These are phyloP conservation scores for Leptodermis oblonga DNA, from an alignment of 257 asterid species.

Conservation along the genomic window DNA sequence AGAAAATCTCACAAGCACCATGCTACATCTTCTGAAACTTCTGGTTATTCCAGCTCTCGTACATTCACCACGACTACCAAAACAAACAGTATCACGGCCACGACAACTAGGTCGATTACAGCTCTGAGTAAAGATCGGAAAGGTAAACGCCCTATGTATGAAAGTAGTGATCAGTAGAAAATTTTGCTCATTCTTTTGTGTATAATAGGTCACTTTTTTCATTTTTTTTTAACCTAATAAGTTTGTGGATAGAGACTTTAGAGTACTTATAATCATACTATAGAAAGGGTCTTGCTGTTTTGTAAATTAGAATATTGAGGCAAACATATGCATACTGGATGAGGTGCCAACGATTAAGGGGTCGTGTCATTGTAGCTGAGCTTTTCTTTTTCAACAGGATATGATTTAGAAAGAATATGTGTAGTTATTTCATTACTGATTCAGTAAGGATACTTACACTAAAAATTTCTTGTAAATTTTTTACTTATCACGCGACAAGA, in stretches of 20 bases:
- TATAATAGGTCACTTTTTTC: background rate
- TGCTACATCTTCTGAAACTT: conserved; percentile 37
- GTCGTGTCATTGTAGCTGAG: background rate
- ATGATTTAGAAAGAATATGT: background rate
- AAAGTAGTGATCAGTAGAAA: conserved; percentile 24
- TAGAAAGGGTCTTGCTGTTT: background rate
- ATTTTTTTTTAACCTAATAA: conserved; percentile 8
- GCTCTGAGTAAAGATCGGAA: conserved; percentile 35
- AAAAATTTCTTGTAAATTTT: too few species aligned
- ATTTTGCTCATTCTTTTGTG: conserved; percentile 23
- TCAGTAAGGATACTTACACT: too few species aligned
- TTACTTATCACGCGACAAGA: too few species aligned
- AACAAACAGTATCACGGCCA: conserved; percentile 38
- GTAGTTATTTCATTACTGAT: background rate
- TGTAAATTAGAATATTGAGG: background rate
- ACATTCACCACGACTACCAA: conserved; percentile 41
- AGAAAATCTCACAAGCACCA: conserved; percentile 34
- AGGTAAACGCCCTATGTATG: conserved; percentile 49
- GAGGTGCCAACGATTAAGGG: background rate
- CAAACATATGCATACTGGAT: background rate
- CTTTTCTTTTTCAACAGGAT: background rate
- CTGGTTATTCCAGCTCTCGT: conserved; percentile 40
- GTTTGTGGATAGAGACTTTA: conserved; percentile 1
- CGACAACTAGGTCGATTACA: conserved; percentile 35
- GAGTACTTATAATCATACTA: background rate